Base-by-base conservation (phyloP, 2,329 filamentous ascomycete species). In the Curvularia eragrostidis region DNA sequence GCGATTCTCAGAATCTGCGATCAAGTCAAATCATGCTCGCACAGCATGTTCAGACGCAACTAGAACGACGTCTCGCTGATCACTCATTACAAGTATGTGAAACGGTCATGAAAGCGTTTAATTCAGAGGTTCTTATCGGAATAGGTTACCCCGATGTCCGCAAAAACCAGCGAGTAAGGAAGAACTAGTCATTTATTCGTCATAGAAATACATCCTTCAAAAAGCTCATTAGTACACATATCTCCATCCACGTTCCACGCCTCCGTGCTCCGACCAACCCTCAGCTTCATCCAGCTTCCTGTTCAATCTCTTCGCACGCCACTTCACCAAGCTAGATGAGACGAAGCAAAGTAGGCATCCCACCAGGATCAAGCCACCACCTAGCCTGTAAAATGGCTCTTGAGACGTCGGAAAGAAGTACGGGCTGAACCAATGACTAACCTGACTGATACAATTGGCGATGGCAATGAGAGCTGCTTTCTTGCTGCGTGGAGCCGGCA, bases 381-480 rank as follows among this genome's bases (percentile, higher is more conserved):
- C 67, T 1, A 67, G 38, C 1, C 62, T 57, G 28, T 70, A 70
- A 41, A 52, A 65, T 1, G 67, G 66, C 48, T 67, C 65, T 54
- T 70, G 67, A n/a, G 51, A 62, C 6, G 55, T 66, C 1, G 62
- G 63, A 46, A 75, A 72, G 51, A 80, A 80, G 56, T 80, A 79
- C 0, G 78, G 78, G 0, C 72, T 78, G 49, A 79, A 80, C 78
- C 78, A 80, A 36, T 80, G 79, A 2, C 73, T 77, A 1, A 73
- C 66, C 4, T 75, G 74, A n/a, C 71, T 76, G 1, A 79, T 71
- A 32, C 74, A 78, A 48, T 80, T 80, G 5, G 78, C 77, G 43
- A 79, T 78, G 0, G 79, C 78, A 47, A 81, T 77, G 1, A 80
- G 71, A 0, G 78, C 79, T 0, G 79, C 79, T 34, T 75, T 72